Percentiles rank a stretch among this genome's conserved stretches.
Conservation (phyloP, 2,329 filamentous ascomycete genomes). For the Ophiostoma pallidulum region DNA sequence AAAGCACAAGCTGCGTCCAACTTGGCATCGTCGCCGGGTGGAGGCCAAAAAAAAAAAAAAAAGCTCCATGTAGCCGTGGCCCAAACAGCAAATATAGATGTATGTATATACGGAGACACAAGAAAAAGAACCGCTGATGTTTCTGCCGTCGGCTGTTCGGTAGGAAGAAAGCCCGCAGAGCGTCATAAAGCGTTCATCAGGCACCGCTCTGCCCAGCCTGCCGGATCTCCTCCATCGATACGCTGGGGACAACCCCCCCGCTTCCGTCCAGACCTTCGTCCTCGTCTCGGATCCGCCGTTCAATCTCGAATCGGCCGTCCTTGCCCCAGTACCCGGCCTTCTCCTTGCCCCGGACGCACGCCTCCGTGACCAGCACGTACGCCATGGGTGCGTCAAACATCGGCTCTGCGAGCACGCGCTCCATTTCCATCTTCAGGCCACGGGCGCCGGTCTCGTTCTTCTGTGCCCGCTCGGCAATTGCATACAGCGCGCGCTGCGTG, state of each 20-base stretch:
- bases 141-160: no score
- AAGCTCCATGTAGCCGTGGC: no score
- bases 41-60: no score
- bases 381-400: slow-evolving; percentile 75
- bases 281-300: slow-evolving; percentile 58
- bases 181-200: slow-evolving; percentile 18
- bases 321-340: slow-evolving; percentile 57
- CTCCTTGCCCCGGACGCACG: slow-evolving; percentile 53
- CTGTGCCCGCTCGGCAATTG: slow-evolving; percentile 61
- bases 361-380: slow-evolving; percentile 65
- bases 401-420: slow-evolving; percentile 65
- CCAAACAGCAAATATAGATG: no score
- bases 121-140: no score
- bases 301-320: slow-evolving; percentile 59
- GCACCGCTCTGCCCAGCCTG: slow-evolving; percentile 41
- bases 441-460: slow-evolving; percentile 63
- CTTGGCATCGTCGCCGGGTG: no score
- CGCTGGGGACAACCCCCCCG: background rate
- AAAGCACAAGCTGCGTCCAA: no score
- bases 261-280: slow-evolving; percentile 25
- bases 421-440: slow-evolving; percentile 71
- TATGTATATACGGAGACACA: background rate
- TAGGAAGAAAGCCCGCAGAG: background rate
- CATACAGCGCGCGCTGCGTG: slow-evolving; percentile 69
- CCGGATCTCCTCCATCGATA: slow-evolving; percentile 32